A percentile compares a stretch with the other conserved stretches of the same genome.
Conservation (phyloP, 2,329 filamentous ascomycete genomes). For the Metarhizium album region DNA sequence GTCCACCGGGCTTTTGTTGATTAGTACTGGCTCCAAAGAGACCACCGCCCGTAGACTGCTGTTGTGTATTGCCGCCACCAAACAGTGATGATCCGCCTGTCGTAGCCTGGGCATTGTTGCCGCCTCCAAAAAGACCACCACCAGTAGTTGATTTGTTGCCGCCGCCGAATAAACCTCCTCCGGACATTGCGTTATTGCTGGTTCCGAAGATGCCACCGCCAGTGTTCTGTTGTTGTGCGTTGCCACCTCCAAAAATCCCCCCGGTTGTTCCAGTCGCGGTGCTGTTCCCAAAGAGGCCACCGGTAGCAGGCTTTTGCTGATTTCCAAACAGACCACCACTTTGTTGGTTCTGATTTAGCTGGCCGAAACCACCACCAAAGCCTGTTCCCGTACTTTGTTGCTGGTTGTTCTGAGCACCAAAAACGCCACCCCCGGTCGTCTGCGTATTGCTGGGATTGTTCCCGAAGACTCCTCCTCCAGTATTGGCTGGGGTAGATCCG, state of each 20-base stretch:
- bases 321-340: conserved; percentile 34
- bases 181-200: conserved; percentile 19
- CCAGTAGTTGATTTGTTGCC: conserved; percentile 22
- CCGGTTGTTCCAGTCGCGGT: conserved; percentile 18
- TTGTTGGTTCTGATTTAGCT: conserved; percentile 20
- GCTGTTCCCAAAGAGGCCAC: conserved; percentile 25
- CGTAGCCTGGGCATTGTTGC: conserved; percentile 22
- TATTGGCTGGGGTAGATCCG: conserved; percentile 11
- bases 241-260: conserved; percentile 33
- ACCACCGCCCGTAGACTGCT: conserved; percentile 29
- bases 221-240: conserved; percentile 28
- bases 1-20: conserved; percentile 31
- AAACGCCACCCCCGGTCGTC: conserved; percentile 32
- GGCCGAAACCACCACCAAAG: conserved; percentile 27
- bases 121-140: conserved; percentile 30
- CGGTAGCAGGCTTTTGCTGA: conserved; percentile 28
- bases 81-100: conserved; percentile 32
- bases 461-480: conserved; percentile 30
- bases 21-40: conserved; percentile 37
- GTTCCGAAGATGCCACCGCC: conserved; percentile 22
- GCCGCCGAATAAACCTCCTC: conserved; percentile 28
- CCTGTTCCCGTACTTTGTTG: conserved; percentile 16
- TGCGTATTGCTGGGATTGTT: conserved; percentile 16
- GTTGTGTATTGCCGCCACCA: conserved; percentile 28
- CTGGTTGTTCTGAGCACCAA: conserved; percentile 29